Base-by-base conservation (phyloP, 169 alveolate species). In the Cryptosporidium meleagridis region DNA sequence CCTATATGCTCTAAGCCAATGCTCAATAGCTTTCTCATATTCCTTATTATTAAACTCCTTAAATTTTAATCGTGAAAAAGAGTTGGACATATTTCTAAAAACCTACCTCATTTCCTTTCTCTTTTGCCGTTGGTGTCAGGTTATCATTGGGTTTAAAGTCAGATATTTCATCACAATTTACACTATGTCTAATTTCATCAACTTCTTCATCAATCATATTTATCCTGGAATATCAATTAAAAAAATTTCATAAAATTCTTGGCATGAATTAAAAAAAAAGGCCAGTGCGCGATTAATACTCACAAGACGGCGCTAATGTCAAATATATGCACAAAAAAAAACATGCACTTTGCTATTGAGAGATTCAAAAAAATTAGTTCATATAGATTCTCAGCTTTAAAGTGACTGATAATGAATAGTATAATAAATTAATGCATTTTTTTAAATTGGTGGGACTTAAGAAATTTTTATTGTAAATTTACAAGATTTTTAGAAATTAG, bases 1-100 rank as follows among this genome's bases (percentile, higher is more conserved):
- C 53, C 89, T 80, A 41, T 80, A 80, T 53, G 89, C 89, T 65
- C 89, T 80, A 37, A 80, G 89, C 89, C 89, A 80, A 31, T 62
- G 51, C 26, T 80, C 89, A 62, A 80, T 80, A 3, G 89, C 89
- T 33, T 80, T 80, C 29, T 80, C 75, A 65, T 44, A 80, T 62
- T 80, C 89, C 29, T 65, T 65, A 44, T 59, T 59, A n/a, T 44
- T 37, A 35, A 44, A 80, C 41, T 41, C 89, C 89, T 80, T 37
- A 48, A 21, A 29, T 12, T 12, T 23, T 1, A 31, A 10, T 2
- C 12, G 26, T 18, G 35, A 73, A 73, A 52, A 10, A 1, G 2
- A 31, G 37, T 58, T 7, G 0, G 18, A n/a, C 1, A 14, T 4
- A 35, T 41, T 45, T 80, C 7, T 1, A 7, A 26, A 26, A 59